Evolutionary conservation across 75 land plant species (phyloP).

Genomic region (Sequoiadendron giganteum): DNA sequence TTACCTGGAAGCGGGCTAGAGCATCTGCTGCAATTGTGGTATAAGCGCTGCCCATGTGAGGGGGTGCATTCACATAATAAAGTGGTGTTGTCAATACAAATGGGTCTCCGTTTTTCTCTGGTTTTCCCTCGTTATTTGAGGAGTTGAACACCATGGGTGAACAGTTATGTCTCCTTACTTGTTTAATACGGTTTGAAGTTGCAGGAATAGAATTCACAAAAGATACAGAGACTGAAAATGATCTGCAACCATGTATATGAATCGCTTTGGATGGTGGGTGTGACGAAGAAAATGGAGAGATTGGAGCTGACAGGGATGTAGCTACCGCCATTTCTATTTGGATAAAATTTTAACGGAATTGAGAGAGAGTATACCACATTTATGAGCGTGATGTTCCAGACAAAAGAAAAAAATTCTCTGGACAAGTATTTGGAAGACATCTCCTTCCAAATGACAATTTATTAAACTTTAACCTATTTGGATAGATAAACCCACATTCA

Average conservation of each 20-base stretch:
- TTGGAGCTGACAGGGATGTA: background rate
- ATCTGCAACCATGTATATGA: background rate
- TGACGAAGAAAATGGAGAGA: background rate
- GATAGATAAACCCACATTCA: too few relatives aligned
- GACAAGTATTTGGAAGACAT: background rate
- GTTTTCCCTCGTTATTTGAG: background rate
- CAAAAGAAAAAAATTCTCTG: background rate
- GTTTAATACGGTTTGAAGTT: background rate
- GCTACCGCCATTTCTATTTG: background rate
- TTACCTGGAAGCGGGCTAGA: conserved; percentile 92
- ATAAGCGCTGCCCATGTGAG: conserved; percentile 99
- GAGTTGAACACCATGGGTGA: background rate
- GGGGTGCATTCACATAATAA: conserved; percentile 97
- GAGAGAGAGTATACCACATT: background rate
- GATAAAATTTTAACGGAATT: background rate
- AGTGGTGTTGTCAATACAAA: conserved; percentile 95
- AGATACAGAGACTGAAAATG: background rate
- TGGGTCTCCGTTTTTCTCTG: conserved; percentile 17
- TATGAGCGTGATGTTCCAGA: background rate
- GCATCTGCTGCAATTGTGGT: conserved; percentile 99
- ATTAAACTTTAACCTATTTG: too few relatives aligned
- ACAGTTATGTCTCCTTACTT: background rate
- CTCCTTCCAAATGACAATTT: too few relatives aligned
- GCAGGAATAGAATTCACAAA: background rate
- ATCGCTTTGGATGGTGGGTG: background rate